A percentile compares a stretch with the other conserved stretches of the same genome.
Evolutionary conservation across 2,329 filamentous ascomycete genomes (phyloP).

Genomic region (Colletotrichum sp.): DNA sequence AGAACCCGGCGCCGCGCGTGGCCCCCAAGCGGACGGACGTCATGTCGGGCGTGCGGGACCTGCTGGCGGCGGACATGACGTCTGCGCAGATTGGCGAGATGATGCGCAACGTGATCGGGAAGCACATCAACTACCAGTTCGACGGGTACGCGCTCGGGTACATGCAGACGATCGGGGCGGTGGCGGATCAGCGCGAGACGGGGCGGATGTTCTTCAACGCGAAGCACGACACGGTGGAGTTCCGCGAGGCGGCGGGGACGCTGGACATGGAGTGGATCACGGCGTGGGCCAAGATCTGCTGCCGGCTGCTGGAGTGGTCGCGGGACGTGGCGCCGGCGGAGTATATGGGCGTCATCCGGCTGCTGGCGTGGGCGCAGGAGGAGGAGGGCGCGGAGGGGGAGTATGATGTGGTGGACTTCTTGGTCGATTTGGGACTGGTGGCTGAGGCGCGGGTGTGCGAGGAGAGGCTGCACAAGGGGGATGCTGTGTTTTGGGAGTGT

Average conservation of each 20-base stretch:
- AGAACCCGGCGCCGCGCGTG: background rate
- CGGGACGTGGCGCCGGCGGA: constrained; percentile 32
- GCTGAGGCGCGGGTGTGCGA: constrained; percentile 32
- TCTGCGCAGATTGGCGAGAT: constrained; percentile 11
- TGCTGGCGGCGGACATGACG: constrained; percentile 9
- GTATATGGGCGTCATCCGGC: constrained; percentile 29
- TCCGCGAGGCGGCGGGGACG: constrained; percentile 38
- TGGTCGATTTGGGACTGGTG: constrained; percentile 37
- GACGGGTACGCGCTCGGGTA: background rate
- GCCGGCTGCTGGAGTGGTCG: constrained; percentile 32
- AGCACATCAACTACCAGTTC: constrained; percentile 18
- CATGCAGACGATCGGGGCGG: background rate
- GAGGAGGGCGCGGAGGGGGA: constrained; percentile 21
- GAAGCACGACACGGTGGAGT: constrained; percentile 35
- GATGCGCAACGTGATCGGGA: background rate
- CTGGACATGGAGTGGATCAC: constrained; percentile 37
- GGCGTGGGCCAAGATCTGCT: constrained; percentile 37
- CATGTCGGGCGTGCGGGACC: constrained; percentile 20
- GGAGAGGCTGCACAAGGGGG: constrained; percentile 25
- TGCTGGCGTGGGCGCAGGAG: constrained; percentile 24
- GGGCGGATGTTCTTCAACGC: background rate
- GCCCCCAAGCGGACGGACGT: constrained; percentile 6
- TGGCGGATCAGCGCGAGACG: background rate
- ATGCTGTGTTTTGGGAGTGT: constrained; percentile 29
- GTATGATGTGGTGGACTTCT: constrained; percentile 41